Base-by-base conservation (phyloP, 202 grass and related monocot species). In the Panicum virgatum region DNA sequence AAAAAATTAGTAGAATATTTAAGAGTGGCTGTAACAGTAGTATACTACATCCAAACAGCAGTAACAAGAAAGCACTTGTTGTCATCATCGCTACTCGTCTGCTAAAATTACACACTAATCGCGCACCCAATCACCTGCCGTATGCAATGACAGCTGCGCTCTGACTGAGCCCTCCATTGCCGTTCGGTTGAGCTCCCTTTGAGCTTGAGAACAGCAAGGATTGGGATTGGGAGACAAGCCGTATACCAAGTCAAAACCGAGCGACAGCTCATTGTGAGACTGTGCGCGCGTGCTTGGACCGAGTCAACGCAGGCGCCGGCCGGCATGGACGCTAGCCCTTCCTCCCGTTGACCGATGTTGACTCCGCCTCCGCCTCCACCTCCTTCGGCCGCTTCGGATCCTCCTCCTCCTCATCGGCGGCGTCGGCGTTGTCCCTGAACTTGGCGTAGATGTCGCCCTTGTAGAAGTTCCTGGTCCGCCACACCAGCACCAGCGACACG, bases 401-500 rank as follows among this genome's bases (percentile, higher is more conserved):
- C 43, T 69, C 66, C 10, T 42, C 11, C 12, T 9, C 29, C 9
- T 44, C 72, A 3, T 6, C 62, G 26, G 70, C 54, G 1, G 59
- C 58, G 27, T 56, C 57, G 18, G 75, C 42, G 29, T 18, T 16
- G 8, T 83, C 88, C 65, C 89, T 86, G 82, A 95, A 98, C 80
- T 82, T 93, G 4, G 92, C 92, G 47, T 98, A 98, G 63, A 98
- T 93, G 38, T 98, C 95, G 9, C 92, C 51, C 51, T 34, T 89
- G 66, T 98, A 98, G 76, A 95, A 98, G 1, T 87, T 89, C 84
- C 68, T 85, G 15, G 96, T 98, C 68, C 96, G 86, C 92, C 92
- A 95, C 13, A 93, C 96, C 2, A 98, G 87, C 69, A 98, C 44
- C 3, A 98, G 77, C 69, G 96, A 93, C 8, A 98, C 86, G 16